Evolutionary conservation across 2,329 filamentous ascomycete genomes (phyloP).

Genomic region (Cercospora sesami): DNA sequence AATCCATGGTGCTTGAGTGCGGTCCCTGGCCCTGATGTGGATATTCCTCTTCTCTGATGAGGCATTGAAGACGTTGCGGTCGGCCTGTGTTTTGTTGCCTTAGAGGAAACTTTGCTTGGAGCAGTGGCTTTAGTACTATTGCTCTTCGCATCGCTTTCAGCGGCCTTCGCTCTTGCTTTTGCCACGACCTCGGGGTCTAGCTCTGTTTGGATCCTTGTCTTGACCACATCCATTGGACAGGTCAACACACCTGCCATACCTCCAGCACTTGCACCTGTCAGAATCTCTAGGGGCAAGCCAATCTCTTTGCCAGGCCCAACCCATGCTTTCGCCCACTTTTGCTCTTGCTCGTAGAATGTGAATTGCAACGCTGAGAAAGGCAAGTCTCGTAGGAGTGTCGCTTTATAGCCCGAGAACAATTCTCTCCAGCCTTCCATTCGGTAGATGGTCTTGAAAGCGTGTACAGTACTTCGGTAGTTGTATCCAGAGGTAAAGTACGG

Average conservation of each 20-base stretch:
- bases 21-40: constrained; percentile 85
- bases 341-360: constrained; percentile 96
- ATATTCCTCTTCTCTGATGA: constrained; percentile 58
- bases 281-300: constrained; percentile 77
- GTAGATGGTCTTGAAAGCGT: constrained; percentile 83
- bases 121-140: constrained; percentile 8
- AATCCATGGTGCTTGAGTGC: constrained; percentile 77
- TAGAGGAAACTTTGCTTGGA: constrained; percentile 13
- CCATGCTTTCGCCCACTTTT: constrained; percentile 75
- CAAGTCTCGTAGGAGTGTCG: constrained; percentile 88
- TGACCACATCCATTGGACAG: constrained; percentile 94
- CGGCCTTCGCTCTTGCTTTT: constrained; percentile 29
- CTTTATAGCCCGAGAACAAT: constrained; percentile 95
- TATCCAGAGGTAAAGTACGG: constrained; percentile 91
- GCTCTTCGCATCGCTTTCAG: constrained; percentile 5
- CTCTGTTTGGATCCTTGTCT: constrained; percentile 94
- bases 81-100: constrained; percentile 22
- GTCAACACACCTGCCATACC: constrained; percentile 92
- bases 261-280: constrained; percentile 86
- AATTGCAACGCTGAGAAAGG: constrained; percentile 97
- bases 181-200: constrained; percentile 57
- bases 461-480: constrained; percentile 83
- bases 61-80: constrained; percentile 10
- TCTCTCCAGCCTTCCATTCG: constrained; percentile 78
- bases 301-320: constrained; percentile 75